Evolutionary conservation across 805 yeast species (phyloP).

Genomic region (Hanseniaspora thailandica): DNA sequence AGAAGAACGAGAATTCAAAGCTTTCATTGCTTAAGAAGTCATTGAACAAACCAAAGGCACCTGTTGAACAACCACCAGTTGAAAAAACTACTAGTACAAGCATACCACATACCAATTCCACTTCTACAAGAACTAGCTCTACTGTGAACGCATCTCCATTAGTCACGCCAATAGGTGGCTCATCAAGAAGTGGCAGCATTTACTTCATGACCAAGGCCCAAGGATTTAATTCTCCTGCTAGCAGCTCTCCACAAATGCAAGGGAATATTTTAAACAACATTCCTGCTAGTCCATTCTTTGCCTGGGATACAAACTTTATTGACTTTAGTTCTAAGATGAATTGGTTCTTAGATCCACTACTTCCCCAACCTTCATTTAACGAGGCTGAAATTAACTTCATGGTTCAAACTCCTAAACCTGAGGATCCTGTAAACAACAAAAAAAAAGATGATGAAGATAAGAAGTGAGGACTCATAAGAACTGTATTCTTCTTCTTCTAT

Average conservation of each 20-base stretch:
- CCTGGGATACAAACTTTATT: slow-evolving; percentile 10
- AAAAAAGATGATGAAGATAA: background rate
- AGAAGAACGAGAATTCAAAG: background rate
- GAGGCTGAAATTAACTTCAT: slow-evolving; percentile 6
- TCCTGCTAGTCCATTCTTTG: slow-evolving; percentile 3
- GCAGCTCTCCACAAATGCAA: background rate
- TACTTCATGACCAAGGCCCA: background rate
- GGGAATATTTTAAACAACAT: background rate
- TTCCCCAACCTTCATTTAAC: background rate
- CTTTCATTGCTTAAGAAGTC: background rate
- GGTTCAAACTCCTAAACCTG: background rate
- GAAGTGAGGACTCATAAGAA: background rate
- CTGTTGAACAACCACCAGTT: background rate
- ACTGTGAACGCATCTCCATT: background rate
- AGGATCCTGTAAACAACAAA: background rate
- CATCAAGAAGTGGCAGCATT: background rate
- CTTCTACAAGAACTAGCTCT: background rate
- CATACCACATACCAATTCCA: background rate
- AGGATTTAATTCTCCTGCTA: background rate
- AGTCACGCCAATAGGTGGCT: background rate
- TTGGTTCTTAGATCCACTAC: slow-evolving; percentile 1
- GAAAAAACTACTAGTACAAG: background rate
- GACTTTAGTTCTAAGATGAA: slow-evolving; percentile 13
- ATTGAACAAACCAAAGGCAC: background rate
- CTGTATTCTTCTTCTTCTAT: no score